Conservation (phyloP, 179 eudicot species). For the Silene coronaria region DNA sequence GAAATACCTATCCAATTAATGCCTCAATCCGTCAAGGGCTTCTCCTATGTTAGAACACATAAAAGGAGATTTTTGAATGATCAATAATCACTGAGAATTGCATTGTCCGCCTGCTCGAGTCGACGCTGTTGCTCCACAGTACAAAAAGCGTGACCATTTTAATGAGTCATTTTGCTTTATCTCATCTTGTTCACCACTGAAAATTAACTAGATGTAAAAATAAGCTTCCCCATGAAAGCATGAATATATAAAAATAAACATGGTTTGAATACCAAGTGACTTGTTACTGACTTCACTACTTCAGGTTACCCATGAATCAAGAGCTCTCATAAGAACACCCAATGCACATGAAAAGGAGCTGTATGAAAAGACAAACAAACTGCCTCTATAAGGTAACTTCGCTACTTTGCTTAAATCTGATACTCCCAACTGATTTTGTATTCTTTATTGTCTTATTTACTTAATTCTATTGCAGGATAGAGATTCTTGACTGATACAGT, state of each 20-base stretch:
- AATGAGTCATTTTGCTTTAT: too few species aligned
- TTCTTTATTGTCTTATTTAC: background rate
- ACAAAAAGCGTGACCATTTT: too few species aligned
- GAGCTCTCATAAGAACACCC: background rate
- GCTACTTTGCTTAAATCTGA: conserved; percentile 1
- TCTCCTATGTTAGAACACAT: too few species aligned
- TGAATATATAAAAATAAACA: background rate
- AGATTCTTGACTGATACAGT: conserved; percentile 24
- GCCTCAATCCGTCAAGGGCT: too few species aligned
- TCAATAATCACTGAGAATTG: too few species aligned
- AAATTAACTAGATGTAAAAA: too few species aligned
- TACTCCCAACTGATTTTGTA: background rate
- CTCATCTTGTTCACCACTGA: too few species aligned
- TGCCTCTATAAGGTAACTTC: conserved; percentile 15
- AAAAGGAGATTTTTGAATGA: too few species aligned
- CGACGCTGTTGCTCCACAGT: too few species aligned
- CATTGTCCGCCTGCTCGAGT: too few species aligned
- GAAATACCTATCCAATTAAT: too few species aligned
- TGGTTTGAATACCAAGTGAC: background rate
- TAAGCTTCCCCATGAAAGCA: background rate
- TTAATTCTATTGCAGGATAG: conserved; percentile 29
- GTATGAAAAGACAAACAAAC: conserved; percentile 9
- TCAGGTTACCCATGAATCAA: conserved; percentile 7
- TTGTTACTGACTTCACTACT: background rate
- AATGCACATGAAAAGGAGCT: background rate